phyloP scores from a whole-genome alignment of 2,329 filamentous ascomycete species.

The Claviceps arundinis region DNA sequence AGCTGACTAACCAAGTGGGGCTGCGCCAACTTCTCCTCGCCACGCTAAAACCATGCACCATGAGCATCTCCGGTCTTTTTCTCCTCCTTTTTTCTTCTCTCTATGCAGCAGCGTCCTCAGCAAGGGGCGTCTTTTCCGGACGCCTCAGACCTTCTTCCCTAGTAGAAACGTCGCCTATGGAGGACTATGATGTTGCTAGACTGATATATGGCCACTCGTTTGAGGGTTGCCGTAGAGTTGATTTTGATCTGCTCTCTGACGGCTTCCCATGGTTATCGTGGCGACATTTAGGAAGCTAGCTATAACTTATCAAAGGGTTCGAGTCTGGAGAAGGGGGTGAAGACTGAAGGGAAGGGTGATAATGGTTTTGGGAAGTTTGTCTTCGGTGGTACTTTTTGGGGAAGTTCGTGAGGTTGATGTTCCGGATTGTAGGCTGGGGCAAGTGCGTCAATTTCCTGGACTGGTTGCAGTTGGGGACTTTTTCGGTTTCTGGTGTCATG shows the following conservation, averaged over 20 bases:
- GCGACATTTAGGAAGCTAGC: constrained; percentile 17
- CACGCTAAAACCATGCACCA: background rate
- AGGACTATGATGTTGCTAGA: constrained; percentile 20
- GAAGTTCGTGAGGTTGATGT: too few species aligned
- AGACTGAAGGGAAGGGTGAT: too few species aligned
- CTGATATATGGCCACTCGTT: constrained; percentile 25
- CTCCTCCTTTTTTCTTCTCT: constrained; percentile 5
- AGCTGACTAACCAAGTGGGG: background rate
- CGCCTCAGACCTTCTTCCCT: constrained; percentile 7
- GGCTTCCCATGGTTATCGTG: constrained; percentile 31
- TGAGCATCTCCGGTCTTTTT: background rate
- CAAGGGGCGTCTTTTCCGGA: background rate
- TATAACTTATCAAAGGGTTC: too few species aligned
- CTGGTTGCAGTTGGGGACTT: too few species aligned
- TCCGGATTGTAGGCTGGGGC: too few species aligned
- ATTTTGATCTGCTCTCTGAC: constrained; percentile 15
- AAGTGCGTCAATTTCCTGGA: too few species aligned
- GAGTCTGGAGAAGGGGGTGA: too few species aligned
- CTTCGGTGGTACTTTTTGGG: too few species aligned
- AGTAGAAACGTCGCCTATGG: constrained; percentile 12
- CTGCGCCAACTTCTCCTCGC: background rate
- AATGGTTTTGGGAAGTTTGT: too few species aligned
- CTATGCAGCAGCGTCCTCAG: constrained; percentile 16
- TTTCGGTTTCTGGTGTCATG: too few species aligned
- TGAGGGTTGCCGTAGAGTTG: constrained; percentile 25